Conservation (phyloP, 345 rosid species). For the Populus euphratica region DNA sequence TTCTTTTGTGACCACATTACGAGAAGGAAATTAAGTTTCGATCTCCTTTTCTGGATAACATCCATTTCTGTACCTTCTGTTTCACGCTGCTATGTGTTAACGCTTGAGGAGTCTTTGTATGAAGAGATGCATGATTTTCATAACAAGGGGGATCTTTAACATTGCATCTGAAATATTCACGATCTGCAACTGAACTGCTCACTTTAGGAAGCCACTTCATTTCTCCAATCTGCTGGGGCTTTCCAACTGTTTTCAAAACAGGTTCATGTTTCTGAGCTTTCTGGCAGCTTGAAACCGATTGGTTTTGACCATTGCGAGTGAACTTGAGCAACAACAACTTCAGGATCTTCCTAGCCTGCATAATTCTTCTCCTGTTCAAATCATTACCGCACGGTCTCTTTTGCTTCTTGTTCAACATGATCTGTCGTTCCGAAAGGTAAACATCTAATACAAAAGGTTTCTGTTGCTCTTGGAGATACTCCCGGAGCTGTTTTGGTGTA, state of each 20-base stretch:
- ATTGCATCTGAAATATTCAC: neutral
- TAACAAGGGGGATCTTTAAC: neutral
- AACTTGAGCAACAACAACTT: slow-evolving; percentile 25
- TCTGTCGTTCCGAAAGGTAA: slow-evolving; percentile 27
- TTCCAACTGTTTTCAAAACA: neutral
- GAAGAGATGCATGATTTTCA: neutral
- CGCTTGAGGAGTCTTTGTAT: slow-evolving; percentile 6
- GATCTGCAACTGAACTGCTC: slow-evolving; percentile 8
- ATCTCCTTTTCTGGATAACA: neutral
- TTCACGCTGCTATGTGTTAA: slow-evolving; percentile 3
- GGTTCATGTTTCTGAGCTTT: slow-evolving; percentile 18
- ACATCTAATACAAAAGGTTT: slow-evolving; percentile 33
- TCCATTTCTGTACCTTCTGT: slow-evolving; percentile 25
- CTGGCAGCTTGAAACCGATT: slow-evolving; percentile 10
- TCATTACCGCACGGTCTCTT: slow-evolving; percentile 4
- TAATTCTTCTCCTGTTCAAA: neutral
- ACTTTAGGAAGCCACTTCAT: slow-evolving; percentile 11
- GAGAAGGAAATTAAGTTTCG: neutral
- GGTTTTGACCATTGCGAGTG: slow-evolving; percentile 8
- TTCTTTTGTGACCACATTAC: neutral
- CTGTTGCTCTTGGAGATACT: slow-evolving; percentile 38
- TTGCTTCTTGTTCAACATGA: slow-evolving; percentile 4
- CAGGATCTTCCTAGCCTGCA: slow-evolving; percentile 14
- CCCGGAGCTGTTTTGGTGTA: slow-evolving; percentile 23
- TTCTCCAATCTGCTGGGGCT: slow-evolving; percentile 8